phyloP scores from a whole-genome alignment of 139 green algal genomes.

The Asterochloris erici region DNA sequence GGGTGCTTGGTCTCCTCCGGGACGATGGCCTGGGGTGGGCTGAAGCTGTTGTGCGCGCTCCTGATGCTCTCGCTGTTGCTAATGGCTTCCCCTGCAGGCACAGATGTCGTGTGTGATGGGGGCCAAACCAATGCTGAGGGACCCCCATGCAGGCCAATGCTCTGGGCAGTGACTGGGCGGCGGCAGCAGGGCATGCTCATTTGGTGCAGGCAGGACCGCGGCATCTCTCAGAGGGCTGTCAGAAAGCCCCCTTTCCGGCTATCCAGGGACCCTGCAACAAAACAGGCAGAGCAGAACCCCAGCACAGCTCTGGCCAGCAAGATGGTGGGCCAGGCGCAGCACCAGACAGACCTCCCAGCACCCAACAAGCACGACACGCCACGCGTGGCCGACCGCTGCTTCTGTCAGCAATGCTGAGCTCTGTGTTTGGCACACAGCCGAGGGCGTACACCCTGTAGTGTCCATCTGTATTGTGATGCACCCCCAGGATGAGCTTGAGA shows the following conservation, averaged over 20 bases:
- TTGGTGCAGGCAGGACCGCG: too few relatives aligned
- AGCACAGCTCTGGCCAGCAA: too few relatives aligned
- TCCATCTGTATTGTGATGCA: neutral
- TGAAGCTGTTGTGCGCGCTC: conserved; percentile 93
- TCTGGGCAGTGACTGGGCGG: neutral
- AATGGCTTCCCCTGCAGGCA: conserved; percentile 79
- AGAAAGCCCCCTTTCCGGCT: too few relatives aligned
- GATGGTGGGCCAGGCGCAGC: too few relatives aligned
- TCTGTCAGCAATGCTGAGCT: neutral
- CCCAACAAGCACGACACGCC: too few relatives aligned
- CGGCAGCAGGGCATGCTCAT: too few relatives aligned
- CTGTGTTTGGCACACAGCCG: neutral
- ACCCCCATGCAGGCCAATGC: too few relatives aligned
- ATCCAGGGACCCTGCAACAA: too few relatives aligned
- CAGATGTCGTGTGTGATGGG: neutral
- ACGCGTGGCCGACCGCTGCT: neutral
- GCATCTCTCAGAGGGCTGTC: too few relatives aligned
- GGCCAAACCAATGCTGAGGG: too few relatives aligned
- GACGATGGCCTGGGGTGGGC: conserved; percentile 83
- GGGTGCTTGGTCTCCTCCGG: conserved; percentile 50
- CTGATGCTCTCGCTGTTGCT: conserved; percentile 93
- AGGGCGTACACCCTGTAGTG: neutral
- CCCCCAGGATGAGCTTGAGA: neutral
- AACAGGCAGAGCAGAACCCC: too few relatives aligned
- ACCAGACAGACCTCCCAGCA: too few relatives aligned